Evolutionary conservation across 164 flowering plant species (phyloP).

Genomic region (Tetracentron sinense): DNA sequence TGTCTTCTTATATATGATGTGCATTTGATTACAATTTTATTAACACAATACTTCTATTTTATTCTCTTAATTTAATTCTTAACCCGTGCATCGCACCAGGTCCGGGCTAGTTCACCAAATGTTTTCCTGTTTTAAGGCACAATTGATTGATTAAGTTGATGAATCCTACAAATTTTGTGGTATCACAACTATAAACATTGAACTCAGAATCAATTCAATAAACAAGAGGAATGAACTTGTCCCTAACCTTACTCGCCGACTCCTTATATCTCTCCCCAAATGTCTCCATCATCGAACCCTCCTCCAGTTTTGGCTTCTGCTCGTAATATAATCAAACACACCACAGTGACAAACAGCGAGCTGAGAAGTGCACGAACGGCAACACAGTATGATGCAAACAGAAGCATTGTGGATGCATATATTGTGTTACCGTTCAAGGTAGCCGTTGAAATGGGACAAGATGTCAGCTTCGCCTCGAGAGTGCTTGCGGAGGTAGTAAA

Average conservation of each 20-base stretch:
- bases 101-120: too few species aligned
- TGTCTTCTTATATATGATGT: too few species aligned
- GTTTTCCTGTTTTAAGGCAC: too few species aligned
- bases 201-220: constrained; percentile 40
- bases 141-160: background rate
- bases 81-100: too few species aligned
- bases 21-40: too few species aligned
- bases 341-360: constrained; percentile 42
- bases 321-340: constrained; percentile 64
- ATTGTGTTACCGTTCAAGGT: constrained; percentile 92
- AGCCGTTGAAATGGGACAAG: constrained; percentile 70
- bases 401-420: constrained; percentile 71
- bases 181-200: constrained; percentile 3
- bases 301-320: constrained; percentile 74
- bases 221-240: constrained; percentile 80
- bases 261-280: constrained; percentile 68
- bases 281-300: constrained; percentile 63
- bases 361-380: constrained; percentile 80
- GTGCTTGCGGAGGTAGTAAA: constrained; percentile 52
- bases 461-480: constrained; percentile 42
- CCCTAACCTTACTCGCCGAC: constrained; percentile 60
- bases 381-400: constrained; percentile 57
- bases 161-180: constrained; percentile 6
- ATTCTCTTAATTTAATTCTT: too few species aligned
- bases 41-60: too few species aligned